Conservation (phyloP, 441 rosid species). For the Gossypium gossypioides region DNA sequence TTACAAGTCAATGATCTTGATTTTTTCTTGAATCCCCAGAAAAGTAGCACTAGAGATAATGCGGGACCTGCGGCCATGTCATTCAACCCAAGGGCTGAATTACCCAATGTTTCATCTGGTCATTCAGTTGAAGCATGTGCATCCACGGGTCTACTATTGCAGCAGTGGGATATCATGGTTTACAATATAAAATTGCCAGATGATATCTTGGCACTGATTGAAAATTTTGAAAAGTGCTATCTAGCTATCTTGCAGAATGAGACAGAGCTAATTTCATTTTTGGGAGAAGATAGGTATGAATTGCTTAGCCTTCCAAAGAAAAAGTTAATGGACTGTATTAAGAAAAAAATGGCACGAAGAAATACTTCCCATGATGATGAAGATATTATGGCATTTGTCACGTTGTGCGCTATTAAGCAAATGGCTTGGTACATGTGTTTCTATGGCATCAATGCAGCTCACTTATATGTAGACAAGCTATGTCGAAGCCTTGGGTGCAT, state of each 20-base stretch:
- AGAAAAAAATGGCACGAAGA: slow-evolving; percentile 25
- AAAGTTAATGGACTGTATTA: slow-evolving; percentile 37
- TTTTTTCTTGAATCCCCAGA: slow-evolving; percentile 74
- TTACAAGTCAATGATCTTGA: slow-evolving; percentile 67
- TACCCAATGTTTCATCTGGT: slow-evolving; percentile 24
- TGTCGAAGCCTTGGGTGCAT: slow-evolving; percentile 33
- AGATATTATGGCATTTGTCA: slow-evolving; percentile 32
- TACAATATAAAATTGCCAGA: slow-evolving; percentile 35
- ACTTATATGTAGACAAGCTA: slow-evolving; percentile 33
- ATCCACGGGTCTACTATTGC: slow-evolving; percentile 18
- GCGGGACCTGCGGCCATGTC: slow-evolving; percentile 22
- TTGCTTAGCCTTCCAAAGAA: slow-evolving; percentile 43
- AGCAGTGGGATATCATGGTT: slow-evolving; percentile 28
- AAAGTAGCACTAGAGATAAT: slow-evolving; percentile 33
- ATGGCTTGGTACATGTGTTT: slow-evolving; percentile 53
- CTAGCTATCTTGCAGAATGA: slow-evolving; percentile 33
- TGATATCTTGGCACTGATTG: slow-evolving; percentile 31
- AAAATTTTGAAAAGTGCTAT: slow-evolving; percentile 37
- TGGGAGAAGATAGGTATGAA: slow-evolving; percentile 26
- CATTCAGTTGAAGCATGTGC: slow-evolving; percentile 19
- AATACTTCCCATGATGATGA: slow-evolving; percentile 23
- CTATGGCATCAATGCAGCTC: slow-evolving; percentile 42
- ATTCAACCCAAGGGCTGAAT: slow-evolving; percentile 16
- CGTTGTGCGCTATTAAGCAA: slow-evolving; percentile 45
- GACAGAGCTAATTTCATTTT: slow-evolving; percentile 25